A percentile compares a stretch with the other conserved stretches of the same genome.
Conservation (phyloP, 306 rosid species). For the Heteromeles arbutifolia region DNA sequence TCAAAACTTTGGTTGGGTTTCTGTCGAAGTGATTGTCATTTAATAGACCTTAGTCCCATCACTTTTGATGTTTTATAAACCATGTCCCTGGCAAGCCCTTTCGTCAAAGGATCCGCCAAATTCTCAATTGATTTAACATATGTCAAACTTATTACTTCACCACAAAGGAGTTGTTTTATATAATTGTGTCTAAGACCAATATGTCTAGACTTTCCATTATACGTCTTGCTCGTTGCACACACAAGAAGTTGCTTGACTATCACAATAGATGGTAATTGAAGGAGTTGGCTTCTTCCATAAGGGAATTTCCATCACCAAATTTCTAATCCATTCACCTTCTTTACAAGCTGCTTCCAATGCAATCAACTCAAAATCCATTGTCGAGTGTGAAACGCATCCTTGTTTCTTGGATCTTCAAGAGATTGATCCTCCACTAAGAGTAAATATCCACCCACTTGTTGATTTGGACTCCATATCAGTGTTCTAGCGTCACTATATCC, state of each 20-base stretch:
- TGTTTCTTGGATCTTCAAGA: not conserved
- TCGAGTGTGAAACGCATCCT: not conserved
- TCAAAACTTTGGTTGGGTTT: not conserved
- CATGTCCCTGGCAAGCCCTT: not conserved
- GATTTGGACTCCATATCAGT: not conserved
- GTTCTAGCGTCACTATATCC: not conserved
- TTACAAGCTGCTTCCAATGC: not conserved
- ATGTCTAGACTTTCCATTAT: not conserved
- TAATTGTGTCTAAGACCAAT: not conserved
- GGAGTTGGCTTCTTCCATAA: not conserved
- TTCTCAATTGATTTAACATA: not conserved
- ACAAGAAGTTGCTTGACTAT: not conserved
- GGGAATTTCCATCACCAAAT: not conserved
- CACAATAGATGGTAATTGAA: not conserved
- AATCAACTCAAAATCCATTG: not conserved
- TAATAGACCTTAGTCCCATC: not conserved
- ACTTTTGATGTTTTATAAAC: not conserved
- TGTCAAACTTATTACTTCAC: not conserved
- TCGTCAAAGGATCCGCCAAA: not conserved
- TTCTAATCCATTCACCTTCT: not conserved
- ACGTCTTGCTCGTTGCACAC: not conserved
- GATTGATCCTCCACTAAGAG: not conserved
- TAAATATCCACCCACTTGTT: not conserved
- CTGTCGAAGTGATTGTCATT: not conserved
- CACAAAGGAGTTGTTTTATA: not conserved